Percentiles rank a stretch among this genome's conserved stretches.
phyloP scores from a whole-genome alignment of 257 asterid species.

The Ilex asprella region DNA sequence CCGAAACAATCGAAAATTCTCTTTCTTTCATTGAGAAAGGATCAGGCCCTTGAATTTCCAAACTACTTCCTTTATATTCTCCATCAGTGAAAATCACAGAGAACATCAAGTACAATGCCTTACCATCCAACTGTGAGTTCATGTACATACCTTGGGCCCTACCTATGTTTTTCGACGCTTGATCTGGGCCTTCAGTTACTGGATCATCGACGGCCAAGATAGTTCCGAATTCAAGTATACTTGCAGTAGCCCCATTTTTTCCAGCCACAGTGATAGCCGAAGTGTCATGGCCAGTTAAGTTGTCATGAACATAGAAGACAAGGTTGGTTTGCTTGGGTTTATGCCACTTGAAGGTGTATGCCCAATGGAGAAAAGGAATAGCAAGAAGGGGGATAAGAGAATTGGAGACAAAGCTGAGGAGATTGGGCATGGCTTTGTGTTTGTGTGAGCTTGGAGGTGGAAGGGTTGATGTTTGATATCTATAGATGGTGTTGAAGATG shows the following conservation, averaged over 20 bases:
- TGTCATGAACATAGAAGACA: constrained; percentile 41
- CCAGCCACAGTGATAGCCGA: constrained; percentile 42
- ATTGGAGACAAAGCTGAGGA: constrained; percentile 16
- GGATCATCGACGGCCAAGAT: constrained; percentile 40
- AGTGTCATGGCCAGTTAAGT: constrained; percentile 30
- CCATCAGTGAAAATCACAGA: constrained; percentile 44
- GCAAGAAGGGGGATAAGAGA: constrained; percentile 23
- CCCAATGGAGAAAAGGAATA: constrained; percentile 29
- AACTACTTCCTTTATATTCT: constrained; percentile 35
- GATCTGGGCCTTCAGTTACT: constrained; percentile 40
- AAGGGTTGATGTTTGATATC: not conserved
- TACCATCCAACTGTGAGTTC: constrained; percentile 47
- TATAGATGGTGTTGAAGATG: too few species aligned
- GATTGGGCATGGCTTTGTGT: constrained; percentile 32
- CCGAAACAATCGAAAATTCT: constrained; percentile 36
- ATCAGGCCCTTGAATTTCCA: constrained; percentile 48
- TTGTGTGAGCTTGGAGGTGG: constrained; percentile 2
- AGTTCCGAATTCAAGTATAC: constrained; percentile 33
- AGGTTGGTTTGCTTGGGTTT: constrained; percentile 30
- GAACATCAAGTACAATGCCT: constrained; percentile 32
- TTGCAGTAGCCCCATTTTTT: constrained; percentile 22
- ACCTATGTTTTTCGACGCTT: constrained; percentile 31
- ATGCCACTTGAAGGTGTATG: constrained; percentile 5
- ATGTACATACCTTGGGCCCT: constrained; percentile 51
- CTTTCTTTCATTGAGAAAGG: constrained; percentile 28